Percentiles rank a stretch among this genome's conserved stretches.
These are phyloP conservation scores for Calonectria crousiana DNA, from an alignment of 2,329 filamentous ascomycete genomes.

Conservation along the genomic window DNA sequence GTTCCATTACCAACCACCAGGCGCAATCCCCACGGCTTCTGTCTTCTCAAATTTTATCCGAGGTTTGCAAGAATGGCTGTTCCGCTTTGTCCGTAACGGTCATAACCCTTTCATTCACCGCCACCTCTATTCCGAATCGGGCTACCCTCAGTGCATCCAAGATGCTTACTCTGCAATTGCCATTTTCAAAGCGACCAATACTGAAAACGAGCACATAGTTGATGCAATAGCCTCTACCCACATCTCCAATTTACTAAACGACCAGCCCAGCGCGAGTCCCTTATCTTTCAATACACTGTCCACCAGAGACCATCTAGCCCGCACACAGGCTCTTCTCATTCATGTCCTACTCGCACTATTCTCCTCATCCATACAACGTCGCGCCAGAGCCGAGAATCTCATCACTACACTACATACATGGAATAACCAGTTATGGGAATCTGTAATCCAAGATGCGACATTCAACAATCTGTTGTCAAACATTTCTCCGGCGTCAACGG, in stretches of 20 bases:
- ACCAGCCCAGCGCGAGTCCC: neutral
- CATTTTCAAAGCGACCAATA: neutral
- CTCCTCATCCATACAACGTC: neutral
- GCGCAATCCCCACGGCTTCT: neutral
- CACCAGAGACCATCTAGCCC: neutral
- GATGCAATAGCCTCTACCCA: neutral
- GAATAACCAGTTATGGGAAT: neutral
- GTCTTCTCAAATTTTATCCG: neutral
- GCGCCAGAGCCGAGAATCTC: neutral
- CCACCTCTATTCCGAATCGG: neutral
- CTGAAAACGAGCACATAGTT: neutral
- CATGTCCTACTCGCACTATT: neutral
- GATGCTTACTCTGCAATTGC: neutral
- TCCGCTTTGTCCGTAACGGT: neutral
- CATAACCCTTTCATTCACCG: neutral
- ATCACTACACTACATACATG: neutral
- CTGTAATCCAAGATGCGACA: neutral
- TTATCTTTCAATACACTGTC: neutral
- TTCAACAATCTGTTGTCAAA: too few relatives aligned
- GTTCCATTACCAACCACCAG: neutral
- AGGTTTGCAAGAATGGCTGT: neutral
- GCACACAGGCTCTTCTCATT: neutral
- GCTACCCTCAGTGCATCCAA: neutral
- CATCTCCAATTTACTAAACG: neutral
- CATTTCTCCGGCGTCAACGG: neutral